Evolutionary conservation across 176 grass and related monocot genomes (phyloP).

Genomic region (Bromus sterilis): DNA sequence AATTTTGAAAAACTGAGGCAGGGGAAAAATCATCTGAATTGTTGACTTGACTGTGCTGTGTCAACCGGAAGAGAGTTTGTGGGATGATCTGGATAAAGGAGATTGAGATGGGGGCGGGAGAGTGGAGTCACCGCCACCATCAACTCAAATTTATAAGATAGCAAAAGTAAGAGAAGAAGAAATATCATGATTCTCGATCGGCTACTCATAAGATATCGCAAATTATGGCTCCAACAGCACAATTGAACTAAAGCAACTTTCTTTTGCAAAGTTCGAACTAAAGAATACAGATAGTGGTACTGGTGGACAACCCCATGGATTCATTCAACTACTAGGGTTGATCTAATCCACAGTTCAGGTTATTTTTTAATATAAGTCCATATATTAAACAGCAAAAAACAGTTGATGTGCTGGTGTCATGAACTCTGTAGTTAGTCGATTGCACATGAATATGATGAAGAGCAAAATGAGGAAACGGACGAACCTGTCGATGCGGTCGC

Average conservation of each 20-base stretch:
- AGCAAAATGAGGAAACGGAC: neutral
- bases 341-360: neutral
- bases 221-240: neutral
- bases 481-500: slow-evolving; percentile 74
- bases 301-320: neutral
- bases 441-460: neutral
- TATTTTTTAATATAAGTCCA: neutral
- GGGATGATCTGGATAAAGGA: too few species aligned
- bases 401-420: neutral
- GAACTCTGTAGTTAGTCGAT: neutral
- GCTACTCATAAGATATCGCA: neutral
- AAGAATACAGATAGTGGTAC: neutral
- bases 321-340: neutral
- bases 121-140: too few species aligned
- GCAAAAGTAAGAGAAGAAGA: too few species aligned
- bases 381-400: neutral
- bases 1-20: too few species aligned
- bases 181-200: neutral
- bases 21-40: too few species aligned
- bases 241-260: neutral
- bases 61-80: too few species aligned
- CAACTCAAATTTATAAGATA: too few species aligned
- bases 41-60: too few species aligned
- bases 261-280: neutral
- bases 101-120: too few species aligned